Evolutionary conservation across 2,329 filamentous ascomycete species (phyloP).

Genomic region (Neonectria magnoliae): DNA sequence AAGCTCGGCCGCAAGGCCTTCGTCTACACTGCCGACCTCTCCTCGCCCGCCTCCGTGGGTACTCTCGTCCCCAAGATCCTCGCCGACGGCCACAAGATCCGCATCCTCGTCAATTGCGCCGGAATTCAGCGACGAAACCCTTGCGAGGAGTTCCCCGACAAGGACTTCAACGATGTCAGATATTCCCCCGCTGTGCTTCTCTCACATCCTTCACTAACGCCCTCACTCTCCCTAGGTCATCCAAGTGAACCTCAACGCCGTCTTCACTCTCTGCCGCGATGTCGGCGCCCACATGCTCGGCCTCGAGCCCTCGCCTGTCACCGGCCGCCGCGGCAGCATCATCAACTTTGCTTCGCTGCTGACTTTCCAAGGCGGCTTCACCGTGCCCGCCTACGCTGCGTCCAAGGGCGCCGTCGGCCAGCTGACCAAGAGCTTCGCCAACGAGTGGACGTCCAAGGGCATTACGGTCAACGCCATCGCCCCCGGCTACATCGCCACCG

Average conservation of each 20-base stretch:
- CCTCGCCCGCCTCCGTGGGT: slow-evolving; percentile 68
- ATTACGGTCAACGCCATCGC: slow-evolving; percentile 90
- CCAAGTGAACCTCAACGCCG: slow-evolving; percentile 85
- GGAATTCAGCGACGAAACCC: slow-evolving; percentile 86
- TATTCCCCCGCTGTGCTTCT: background rate
- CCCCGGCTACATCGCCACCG: slow-evolving; percentile 90
- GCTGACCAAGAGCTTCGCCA: slow-evolving; percentile 84
- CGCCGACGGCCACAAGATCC: slow-evolving; percentile 71
- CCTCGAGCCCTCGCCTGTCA: slow-evolving; percentile 57
- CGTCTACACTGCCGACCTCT: slow-evolving; percentile 77
- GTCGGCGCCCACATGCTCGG: slow-evolving; percentile 81
- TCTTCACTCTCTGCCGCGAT: slow-evolving; percentile 82
- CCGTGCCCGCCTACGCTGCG: slow-evolving; percentile 87
- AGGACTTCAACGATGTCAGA: slow-evolving; percentile 75
- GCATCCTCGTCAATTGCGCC: slow-evolving; percentile 86
- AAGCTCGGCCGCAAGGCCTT: slow-evolving; percentile 71
- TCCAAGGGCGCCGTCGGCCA: slow-evolving; percentile 87
- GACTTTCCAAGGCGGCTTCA: slow-evolving; percentile 87
- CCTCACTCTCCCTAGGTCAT: slow-evolving; percentile 63
- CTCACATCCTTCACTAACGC: slow-evolving; percentile 7
- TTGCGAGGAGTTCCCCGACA: slow-evolving; percentile 77
- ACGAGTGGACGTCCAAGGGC: slow-evolving; percentile 85
- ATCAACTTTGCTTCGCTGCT: slow-evolving; percentile 88
- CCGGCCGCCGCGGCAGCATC: slow-evolving; percentile 73
- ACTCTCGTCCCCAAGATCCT: slow-evolving; percentile 69